Percentiles rank a stretch among this genome's conserved stretches.
Evolutionary conservation across 139 green algal species (phyloP).

Genomic region (Chlorella sorokiniana): DNA sequence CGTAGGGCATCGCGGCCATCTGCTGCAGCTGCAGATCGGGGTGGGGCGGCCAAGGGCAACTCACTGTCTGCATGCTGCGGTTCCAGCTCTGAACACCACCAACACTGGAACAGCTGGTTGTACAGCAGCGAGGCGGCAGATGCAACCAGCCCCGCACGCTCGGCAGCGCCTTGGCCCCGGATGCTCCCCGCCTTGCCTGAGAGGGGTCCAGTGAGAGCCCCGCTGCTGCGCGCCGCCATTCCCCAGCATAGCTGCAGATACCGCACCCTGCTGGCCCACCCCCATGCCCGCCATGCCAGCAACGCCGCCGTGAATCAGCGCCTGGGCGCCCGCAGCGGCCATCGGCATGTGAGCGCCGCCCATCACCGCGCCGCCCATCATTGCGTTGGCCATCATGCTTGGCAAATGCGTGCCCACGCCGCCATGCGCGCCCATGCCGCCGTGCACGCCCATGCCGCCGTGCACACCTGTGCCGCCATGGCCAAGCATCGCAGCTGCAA

Average conservation of each 20-base stretch:
- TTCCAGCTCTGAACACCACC: no score
- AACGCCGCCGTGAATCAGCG: constrained; percentile 20
- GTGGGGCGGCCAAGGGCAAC: background rate
- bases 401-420: background rate
- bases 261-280: background rate
- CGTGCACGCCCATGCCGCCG: background rate
- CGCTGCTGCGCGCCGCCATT: no score
- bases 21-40: constrained; percentile 10
- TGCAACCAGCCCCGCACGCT: no score
- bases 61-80: no score
- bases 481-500: constrained; percentile 18
- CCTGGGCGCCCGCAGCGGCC: constrained; percentile 9
- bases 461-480: background rate
- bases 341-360: constrained; percentile 15
- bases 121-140: no score
- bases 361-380: background rate
- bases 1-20: constrained; percentile 15
- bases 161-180: no score
- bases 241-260: no score
- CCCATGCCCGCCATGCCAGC: background rate
- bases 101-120: no score
- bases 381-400: constrained; percentile 11
- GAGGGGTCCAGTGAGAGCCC: no score
- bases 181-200: no score
- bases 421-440: background rate